Base-by-base conservation (phyloP, 2,329 filamentous ascomycete species). In the Ophiostoma sp. region DNA sequence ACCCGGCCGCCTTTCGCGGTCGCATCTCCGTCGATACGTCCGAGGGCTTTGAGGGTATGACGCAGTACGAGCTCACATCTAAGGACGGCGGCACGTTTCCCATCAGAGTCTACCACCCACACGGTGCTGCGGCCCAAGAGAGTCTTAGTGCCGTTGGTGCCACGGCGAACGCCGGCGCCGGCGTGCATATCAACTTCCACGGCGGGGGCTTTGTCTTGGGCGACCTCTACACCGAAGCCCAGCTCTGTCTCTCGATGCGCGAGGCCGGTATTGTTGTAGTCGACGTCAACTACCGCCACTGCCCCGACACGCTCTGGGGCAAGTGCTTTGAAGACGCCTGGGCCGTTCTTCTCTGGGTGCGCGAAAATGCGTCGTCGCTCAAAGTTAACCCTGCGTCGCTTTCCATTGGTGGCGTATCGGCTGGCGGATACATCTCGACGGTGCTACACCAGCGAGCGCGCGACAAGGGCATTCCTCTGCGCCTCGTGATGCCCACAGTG, bases 391-490 rank as follows among this genome's bases (percentile, higher is more conserved):
- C 75, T 0, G 70, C 73, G 45, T 79, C 78, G 6, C 63, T 80
- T 36, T 79, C 78, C 2, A 68, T 79, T 36, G 77, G 78, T 41
- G 78, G 78, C 49, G 73, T 80, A 40, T 79, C 78, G 0, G 78
- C 78, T 1, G 78, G 78, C 9, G 77, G 69, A 2, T 97, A 77
- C 67, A 78, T 79, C 68, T 73, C 72, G 52, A 40, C 78, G 18
- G 71, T 79, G 7, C 68, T 79, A 5, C 77, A 79, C 49, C 77
- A 78, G 69, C 72, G 78, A 64, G 77, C 78, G 0, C 75, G 78
- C 64, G 78, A 79, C 62, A 75, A 74, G 6, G 76, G 75, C n/a
- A 69, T 79, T 4, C 75, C 76, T 5, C 74, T 80, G 38, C 74
- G 71, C 42, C 73, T 79, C 1, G 76, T 75, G 69, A 73, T 79